Conservation (phyloP, 2,329 filamentous ascomycete species). For the Arthrocladium fulminans region DNA sequence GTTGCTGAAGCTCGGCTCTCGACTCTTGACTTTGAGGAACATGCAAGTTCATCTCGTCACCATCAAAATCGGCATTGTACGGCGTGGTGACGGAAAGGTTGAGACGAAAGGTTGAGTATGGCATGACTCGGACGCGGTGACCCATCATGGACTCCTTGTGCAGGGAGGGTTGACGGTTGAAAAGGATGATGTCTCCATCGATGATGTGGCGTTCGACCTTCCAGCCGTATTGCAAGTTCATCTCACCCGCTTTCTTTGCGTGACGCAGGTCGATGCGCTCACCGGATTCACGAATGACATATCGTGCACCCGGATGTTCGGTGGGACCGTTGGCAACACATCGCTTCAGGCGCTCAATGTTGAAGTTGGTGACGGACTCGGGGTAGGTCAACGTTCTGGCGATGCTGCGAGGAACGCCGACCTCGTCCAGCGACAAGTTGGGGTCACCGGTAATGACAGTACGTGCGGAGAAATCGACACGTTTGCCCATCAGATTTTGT, state of each 20-base stretch:
- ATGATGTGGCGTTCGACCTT: conserved; percentile 96
- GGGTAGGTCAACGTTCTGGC: conserved; percentile 90
- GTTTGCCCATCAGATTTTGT: conserved; percentile 99
- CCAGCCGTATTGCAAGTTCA: conserved; percentile 90
- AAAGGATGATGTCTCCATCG: conserved; percentile 95
- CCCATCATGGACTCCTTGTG: conserved; percentile 99
- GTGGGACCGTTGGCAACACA: conserved; percentile 90
- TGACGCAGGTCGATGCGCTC: conserved; percentile 91
- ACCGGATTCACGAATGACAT: conserved; percentile 87
- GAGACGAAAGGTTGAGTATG: conserved; percentile 94
- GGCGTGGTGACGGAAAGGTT: conserved; percentile 96
- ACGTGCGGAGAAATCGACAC: conserved; percentile 98
- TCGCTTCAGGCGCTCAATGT: conserved; percentile 82
- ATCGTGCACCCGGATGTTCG: conserved; percentile 90
- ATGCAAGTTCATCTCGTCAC: conserved; percentile 99
- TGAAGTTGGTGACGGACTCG: conserved; percentile 95
- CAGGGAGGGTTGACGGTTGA: conserved; percentile 97
- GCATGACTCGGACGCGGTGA: conserved; percentile 94
- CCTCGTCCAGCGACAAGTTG: conserved; percentile 91
- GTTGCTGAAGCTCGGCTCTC: conserved; percentile 82
- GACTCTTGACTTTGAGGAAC: conserved; percentile 97
- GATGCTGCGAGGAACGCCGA: conserved; percentile 90
- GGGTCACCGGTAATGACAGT: conserved; percentile 99
- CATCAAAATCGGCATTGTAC: conserved; percentile 99
- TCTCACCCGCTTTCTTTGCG: conserved; percentile 77